These are phyloP conservation scores for Colletotrichum liriopes DNA, from an alignment of 2,329 filamentous ascomycete species.

Conservation along the genomic window DNA sequence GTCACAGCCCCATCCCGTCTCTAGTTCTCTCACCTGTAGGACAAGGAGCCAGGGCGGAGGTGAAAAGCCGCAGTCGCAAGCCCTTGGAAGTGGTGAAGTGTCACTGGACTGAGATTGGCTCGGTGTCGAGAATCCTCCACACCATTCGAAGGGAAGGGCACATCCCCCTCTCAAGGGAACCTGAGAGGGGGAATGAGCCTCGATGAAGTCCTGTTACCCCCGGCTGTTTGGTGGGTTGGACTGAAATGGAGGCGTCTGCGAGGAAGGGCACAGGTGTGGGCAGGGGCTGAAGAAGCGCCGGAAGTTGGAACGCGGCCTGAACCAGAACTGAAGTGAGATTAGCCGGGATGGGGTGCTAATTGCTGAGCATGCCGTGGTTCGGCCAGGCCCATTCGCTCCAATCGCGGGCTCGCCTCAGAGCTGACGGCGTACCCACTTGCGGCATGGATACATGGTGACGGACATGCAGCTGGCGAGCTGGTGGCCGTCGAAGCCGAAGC, in stretches of 20 bases:
- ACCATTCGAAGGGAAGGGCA: neutral
- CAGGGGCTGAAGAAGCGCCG: conserved; percentile 35
- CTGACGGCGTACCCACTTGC: conserved; percentile 19
- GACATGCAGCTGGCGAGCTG: conserved; percentile 22
- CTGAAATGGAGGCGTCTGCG: neutral
- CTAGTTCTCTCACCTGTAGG: neutral
- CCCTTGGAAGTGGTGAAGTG: conserved; percentile 6
- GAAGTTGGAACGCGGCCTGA: conserved; percentile 14
- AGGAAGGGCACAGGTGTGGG: neutral
- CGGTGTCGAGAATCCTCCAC: conserved; percentile 5
- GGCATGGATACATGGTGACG: conserved; percentile 13
- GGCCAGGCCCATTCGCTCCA: conserved; percentile 23
- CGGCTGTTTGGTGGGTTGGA: conserved; percentile 3
- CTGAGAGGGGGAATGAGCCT: neutral
- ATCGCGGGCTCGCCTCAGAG: conserved; percentile 38
- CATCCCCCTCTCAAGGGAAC: neutral
- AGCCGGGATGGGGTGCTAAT: conserved; percentile 10
- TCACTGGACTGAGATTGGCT: conserved; percentile 13
- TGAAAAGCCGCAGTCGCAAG: conserved; percentile 14
- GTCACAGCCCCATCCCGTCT: conserved; percentile 19
- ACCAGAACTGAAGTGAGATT: conserved; percentile 26
- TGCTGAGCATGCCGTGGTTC: conserved; percentile 18
- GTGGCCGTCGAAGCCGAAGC: neutral
- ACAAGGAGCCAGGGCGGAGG: conserved; percentile 21
- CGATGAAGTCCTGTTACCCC: neutral